phyloP scores from a whole-genome alignment of 2,329 filamentous ascomycete species.

The Pestalotiopsis sp. region DNA sequence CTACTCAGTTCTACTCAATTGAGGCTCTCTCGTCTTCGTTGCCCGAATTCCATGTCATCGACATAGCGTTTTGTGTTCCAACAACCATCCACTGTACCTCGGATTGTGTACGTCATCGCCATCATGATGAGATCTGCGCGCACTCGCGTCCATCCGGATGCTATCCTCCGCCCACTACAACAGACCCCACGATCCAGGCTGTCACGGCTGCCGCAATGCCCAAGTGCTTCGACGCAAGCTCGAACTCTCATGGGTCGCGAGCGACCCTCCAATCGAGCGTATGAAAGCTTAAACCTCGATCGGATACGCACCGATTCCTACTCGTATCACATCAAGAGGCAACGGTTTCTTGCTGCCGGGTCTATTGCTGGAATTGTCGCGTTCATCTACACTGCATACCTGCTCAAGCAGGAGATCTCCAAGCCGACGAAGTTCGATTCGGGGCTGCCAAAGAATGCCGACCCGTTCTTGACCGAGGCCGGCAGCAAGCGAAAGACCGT shows the following conservation, averaged over 20 bases:
- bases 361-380: slow-evolving; percentile 52
- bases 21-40: background rate
- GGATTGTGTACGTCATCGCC: background rate
- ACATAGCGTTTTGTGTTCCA: background rate
- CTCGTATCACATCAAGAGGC: slow-evolving; percentile 54
- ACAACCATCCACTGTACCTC: background rate
- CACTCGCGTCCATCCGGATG: slow-evolving; percentile 12
- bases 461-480: slow-evolving; percentile 49
- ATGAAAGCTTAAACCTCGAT: slow-evolving; percentile 53
- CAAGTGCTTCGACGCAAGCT: slow-evolving; percentile 20
- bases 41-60: background rate
- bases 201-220: slow-evolving; percentile 15
- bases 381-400: slow-evolving; percentile 51
- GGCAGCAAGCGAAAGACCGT: slow-evolving; percentile 60
- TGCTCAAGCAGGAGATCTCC: slow-evolving; percentile 26
- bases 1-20: background rate
- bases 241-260: slow-evolving; percentile 38
- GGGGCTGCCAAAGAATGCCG: slow-evolving; percentile 40
- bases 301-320: slow-evolving; percentile 48
- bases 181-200: slow-evolving; percentile 9
- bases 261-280: slow-evolving; percentile 33
- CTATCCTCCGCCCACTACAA: slow-evolving; percentile 11
- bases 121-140: slow-evolving; percentile 15
- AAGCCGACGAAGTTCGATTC: slow-evolving; percentile 54
- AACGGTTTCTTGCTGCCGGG: slow-evolving; percentile 54